phyloP scores from a whole-genome alignment of 106 monocot genomes.

The Platanthera zijinensis region DNA sequence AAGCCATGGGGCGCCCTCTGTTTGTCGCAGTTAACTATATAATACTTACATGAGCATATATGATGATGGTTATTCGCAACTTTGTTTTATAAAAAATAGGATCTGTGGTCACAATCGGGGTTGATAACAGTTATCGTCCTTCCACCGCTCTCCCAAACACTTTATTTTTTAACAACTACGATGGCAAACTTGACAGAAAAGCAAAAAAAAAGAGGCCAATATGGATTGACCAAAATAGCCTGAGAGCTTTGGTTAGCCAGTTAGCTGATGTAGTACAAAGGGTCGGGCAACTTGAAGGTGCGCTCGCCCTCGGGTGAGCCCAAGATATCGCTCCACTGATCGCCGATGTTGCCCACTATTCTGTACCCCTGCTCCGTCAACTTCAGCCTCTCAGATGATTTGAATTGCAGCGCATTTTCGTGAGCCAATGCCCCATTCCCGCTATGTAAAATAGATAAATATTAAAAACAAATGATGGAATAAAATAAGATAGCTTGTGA shows the following conservation, averaged over 20 bases:
- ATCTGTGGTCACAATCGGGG: too few relatives aligned
- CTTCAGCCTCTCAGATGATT: slow-evolving; percentile 27
- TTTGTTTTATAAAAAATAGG: too few relatives aligned
- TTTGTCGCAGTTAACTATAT: too few relatives aligned
- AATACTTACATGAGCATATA: too few relatives aligned
- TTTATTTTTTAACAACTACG: too few relatives aligned
- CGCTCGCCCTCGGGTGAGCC: slow-evolving; percentile 24
- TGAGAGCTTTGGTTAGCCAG: neutral
- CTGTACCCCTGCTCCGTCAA: slow-evolving; percentile 17
- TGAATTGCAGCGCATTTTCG: slow-evolving; percentile 5
- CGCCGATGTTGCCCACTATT: slow-evolving; percentile 39
- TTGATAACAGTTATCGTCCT: too few relatives aligned
- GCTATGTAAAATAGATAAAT: neutral
- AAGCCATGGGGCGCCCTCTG: too few relatives aligned
- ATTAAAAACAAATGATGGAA: neutral
- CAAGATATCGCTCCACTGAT: slow-evolving; percentile 47
- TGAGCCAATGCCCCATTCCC: neutral
- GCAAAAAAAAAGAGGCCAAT: too few relatives aligned
- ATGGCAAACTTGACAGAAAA: too few relatives aligned
- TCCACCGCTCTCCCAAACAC: too few relatives aligned
- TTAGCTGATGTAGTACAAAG: slow-evolving; percentile 36
- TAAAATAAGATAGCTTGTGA: neutral
- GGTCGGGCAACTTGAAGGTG: slow-evolving; percentile 48
- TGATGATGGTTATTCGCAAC: too few relatives aligned
- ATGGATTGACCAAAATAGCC: neutral